These are phyloP conservation scores for Ascochyta viciae-villosae DNA, from an alignment of 2,329 filamentous ascomycete genomes.

Conservation along the genomic window DNA sequence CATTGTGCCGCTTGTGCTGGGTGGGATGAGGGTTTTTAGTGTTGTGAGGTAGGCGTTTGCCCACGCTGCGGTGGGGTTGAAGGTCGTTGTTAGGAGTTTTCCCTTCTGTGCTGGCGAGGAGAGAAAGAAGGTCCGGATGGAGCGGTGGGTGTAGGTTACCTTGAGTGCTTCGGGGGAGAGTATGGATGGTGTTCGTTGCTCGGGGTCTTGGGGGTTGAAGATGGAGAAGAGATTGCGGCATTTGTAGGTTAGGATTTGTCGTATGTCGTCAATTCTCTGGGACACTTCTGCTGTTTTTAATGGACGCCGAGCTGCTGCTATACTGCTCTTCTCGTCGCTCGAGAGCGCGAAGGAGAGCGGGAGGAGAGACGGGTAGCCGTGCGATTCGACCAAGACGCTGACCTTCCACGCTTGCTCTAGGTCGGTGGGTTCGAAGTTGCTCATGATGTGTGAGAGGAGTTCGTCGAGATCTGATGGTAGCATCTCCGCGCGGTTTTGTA, in stretches of 20 bases:
- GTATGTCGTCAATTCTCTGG: slow-evolving; percentile 28
- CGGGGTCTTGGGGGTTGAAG: slow-evolving; percentile 26
- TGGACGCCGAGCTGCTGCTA: slow-evolving; percentile 29
- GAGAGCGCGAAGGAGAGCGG: slow-evolving; percentile 34
- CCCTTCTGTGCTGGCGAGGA: slow-evolving; percentile 17
- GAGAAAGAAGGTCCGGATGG: slow-evolving; percentile 32
- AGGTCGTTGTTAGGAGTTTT: slow-evolving; percentile 14
- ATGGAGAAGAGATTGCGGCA: slow-evolving; percentile 33
- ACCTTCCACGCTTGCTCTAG: slow-evolving; percentile 30
- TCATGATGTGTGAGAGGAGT: slow-evolving; percentile 34
- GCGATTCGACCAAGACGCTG: slow-evolving; percentile 32
- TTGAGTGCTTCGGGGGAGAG: slow-evolving; percentile 19
- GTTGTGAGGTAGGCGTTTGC: slow-evolving; percentile 32
- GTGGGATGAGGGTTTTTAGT: slow-evolving; percentile 29
- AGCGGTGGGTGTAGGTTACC: slow-evolving; percentile 37
- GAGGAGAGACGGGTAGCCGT: slow-evolving; percentile 32
- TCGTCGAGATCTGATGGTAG: slow-evolving; percentile 34
- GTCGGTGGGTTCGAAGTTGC: slow-evolving; percentile 27
- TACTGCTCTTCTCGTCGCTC: slow-evolving; percentile 25
- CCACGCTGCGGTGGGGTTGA: slow-evolving; percentile 32
- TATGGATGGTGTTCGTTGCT: slow-evolving; percentile 2
- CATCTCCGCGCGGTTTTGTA: slow-evolving; percentile 32
- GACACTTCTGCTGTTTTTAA: slow-evolving; percentile 26
- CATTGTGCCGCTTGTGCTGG: slow-evolving; percentile 4
- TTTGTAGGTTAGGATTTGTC: slow-evolving; percentile 22